A percentile compares a stretch with the other conserved stretches of the same genome.
Conservation (phyloP, 2,329 filamentous ascomycete genomes). For the Botrytis byssoidea region DNA sequence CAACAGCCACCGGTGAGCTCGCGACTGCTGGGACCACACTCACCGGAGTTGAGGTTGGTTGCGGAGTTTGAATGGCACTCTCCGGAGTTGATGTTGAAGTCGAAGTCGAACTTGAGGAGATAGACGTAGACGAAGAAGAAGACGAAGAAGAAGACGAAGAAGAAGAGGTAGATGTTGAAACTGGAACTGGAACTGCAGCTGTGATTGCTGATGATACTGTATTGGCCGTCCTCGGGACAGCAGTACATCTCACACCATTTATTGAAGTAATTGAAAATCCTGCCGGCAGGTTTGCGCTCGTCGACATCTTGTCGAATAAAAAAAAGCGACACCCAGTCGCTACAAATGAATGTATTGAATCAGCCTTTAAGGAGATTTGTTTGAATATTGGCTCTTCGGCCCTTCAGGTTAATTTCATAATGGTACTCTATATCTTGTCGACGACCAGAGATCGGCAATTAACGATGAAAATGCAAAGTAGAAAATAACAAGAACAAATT, state of each 20-base stretch:
- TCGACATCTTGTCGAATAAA: slow-evolving; percentile 43
- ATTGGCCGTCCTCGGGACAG: slow-evolving; percentile 45
- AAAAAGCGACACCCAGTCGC: slow-evolving; percentile 34
- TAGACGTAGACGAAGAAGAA: slow-evolving; percentile 20
- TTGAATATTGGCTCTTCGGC: slow-evolving; percentile 32
- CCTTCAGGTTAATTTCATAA: slow-evolving; percentile 31
- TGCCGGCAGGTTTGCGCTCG: slow-evolving; percentile 42
- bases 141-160: not conserved
- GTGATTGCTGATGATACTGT: slow-evolving; percentile 22
- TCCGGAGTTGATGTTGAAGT: slow-evolving; percentile 3
- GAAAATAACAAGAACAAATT: slow-evolving; percentile 7
- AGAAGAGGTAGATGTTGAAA: slow-evolving; percentile 11
- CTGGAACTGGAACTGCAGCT: slow-evolving; percentile 17
- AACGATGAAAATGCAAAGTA: slow-evolving; percentile 27
- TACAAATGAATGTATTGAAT: slow-evolving; percentile 30
- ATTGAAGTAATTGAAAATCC: slow-evolving; percentile 52
- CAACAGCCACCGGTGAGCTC: slow-evolving; percentile 21
- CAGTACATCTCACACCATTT: slow-evolving; percentile 53
- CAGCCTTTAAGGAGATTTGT: slow-evolving; percentile 32
- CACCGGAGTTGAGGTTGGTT: slow-evolving; percentile 29
- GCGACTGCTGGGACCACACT: slow-evolving; percentile 49
- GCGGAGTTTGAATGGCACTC: slow-evolving; percentile 10
- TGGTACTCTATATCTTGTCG: slow-evolving; percentile 5
- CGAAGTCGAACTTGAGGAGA: slow-evolving; percentile 2
- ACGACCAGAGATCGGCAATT: slow-evolving; percentile 3